Evolutionary conservation across 2,329 filamentous ascomycete genomes (phyloP), one percentile per base, ranked within the genome.

Genomic region (Corynespora cassiicola): DNA sequence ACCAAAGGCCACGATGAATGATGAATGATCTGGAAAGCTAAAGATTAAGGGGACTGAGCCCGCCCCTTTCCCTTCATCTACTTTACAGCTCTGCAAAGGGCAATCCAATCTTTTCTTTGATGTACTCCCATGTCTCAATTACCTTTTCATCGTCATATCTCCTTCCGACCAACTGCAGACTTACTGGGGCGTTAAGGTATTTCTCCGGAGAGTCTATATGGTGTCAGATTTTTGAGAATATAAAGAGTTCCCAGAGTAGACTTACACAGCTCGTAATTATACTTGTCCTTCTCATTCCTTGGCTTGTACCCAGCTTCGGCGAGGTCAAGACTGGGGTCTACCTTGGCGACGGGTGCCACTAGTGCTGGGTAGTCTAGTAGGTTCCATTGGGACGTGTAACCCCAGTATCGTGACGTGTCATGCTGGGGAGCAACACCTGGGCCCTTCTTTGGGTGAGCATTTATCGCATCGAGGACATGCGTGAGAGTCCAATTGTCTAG

Each of bases 341-440:
- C 69, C 25, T 53, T 51, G 5, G 41, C 40, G 9, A 58, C 78
- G 0, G 84, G 84, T 54, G 86, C 84, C 0, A 82, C 73, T 3
- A 78, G 57, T n/a, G 74, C 75, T 1, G 84, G 80, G 58, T 85
- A 85, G 58, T 87, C 83, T 2, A 87, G 72, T 30, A 86, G 52
- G 58, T 87, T 87, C 81, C 82, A 87, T 42, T 82, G 76, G 0
- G 75, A 65, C 0, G 81, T 85, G 52, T 87, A 87, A 1, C 77
- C 77, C 81, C 82, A 87, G 48, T 78, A 79, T 24, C 63, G 67
- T 61, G 84, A 49, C 47, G 69, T 58, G 48, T 79, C 58, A 42
- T 80, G 70, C 39, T 76, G 60, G 9, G 73, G 77, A 15, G 78
- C 78, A 3, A 68, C 68, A 2, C 75, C 73, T 1, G 80, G 78